Conservation (phyloP, 1,284 basidiomycete species). For the Sanghuangporus weigelae region DNA sequence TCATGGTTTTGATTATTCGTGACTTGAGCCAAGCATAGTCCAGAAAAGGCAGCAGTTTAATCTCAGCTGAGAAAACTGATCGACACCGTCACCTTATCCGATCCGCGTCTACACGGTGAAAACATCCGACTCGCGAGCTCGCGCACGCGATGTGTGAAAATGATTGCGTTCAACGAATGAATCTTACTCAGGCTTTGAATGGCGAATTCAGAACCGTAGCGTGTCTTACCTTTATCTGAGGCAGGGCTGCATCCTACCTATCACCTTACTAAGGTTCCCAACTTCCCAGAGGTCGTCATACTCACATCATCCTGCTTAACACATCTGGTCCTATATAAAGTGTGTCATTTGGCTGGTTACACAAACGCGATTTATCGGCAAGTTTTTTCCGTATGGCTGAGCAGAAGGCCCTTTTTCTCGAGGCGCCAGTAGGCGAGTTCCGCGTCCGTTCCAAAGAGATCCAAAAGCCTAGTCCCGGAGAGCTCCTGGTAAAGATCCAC, state of each 20-base stretch:
- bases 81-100: neutral
- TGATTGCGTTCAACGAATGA: too few relatives aligned
- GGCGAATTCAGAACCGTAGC: too few relatives aligned
- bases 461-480: conserved; percentile 31
- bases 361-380: neutral
- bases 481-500: conserved; percentile 37
- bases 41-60: neutral
- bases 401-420: conserved; percentile 14
- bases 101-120: neutral
- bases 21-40: neutral
- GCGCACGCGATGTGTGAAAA: neutral
- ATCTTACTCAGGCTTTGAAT: too few relatives aligned
- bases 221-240: neutral
- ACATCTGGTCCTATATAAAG: neutral
- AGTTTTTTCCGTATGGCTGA: neutral
- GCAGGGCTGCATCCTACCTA: too few relatives aligned
- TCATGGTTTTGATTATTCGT: neutral
- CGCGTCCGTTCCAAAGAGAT: conserved; percentile 21
- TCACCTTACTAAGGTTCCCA: too few relatives aligned
- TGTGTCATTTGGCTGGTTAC: neutral
- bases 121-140: neutral
- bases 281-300: too few relatives aligned
- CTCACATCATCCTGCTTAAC: too few relatives aligned
- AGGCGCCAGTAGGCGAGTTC: conserved; percentile 23
- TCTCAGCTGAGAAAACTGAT: neutral